These are phyloP conservation scores for Botryotinia convoluta DNA, from an alignment of 2,329 filamentous ascomycete species.

Conservation along the genomic window DNA sequence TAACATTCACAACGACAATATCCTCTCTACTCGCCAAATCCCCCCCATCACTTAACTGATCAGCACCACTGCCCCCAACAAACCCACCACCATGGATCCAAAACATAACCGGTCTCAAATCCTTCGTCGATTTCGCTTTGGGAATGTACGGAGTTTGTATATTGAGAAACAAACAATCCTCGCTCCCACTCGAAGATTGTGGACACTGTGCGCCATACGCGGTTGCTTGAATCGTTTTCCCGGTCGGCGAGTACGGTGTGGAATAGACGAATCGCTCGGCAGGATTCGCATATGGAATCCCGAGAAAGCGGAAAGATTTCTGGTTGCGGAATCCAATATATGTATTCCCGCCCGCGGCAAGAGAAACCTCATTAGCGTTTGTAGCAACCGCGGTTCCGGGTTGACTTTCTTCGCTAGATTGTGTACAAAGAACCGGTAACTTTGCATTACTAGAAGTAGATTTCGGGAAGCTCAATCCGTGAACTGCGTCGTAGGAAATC, in stretches of 20 bases:
- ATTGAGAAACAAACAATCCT: conserved; percentile 36
- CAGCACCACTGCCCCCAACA: conserved; percentile 28
- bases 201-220: conserved; percentile 40
- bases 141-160: conserved; percentile 42
- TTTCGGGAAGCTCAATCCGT: conserved; percentile 39
- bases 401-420: conserved; percentile 42
- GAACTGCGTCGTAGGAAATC: conserved; percentile 37
- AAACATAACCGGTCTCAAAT: conserved; percentile 39
- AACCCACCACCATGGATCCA: conserved; percentile 41
- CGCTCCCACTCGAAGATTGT: conserved; percentile 38
- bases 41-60: conserved; percentile 33
- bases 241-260: conserved; percentile 44
- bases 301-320: conserved; percentile 46
- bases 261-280: conserved; percentile 41
- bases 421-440: conserved; percentile 51
- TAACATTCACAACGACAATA: conserved; percentile 34
- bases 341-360: conserved; percentile 45
- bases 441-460: conserved; percentile 33
- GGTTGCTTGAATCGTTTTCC: conserved; percentile 46
- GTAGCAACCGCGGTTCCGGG: conserved; percentile 38
- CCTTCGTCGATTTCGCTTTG: conserved; percentile 24
- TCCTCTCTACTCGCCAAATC: conserved; percentile 35
- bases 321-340: conserved; percentile 52
- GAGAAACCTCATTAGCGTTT: conserved; percentile 41
- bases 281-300: conserved; percentile 33